These are phyloP conservation scores for Tanacetum coccineum DNA, from an alignment of 129 eudicot genomes.

Conservation along the genomic window DNA sequence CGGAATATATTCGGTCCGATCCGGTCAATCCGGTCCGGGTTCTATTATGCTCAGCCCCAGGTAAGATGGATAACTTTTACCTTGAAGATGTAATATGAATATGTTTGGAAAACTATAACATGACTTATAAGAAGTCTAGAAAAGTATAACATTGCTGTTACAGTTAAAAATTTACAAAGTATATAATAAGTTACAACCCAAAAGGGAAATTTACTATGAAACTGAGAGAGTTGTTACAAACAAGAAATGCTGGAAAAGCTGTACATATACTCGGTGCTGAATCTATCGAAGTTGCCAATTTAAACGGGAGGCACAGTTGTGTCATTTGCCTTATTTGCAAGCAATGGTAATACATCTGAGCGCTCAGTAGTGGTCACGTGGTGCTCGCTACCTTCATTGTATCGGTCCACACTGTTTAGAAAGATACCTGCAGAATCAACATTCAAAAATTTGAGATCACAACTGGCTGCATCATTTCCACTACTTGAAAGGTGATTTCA, in stretches of 20 bases:
- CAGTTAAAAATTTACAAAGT: too few relatives aligned
- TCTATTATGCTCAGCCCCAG: too few relatives aligned
- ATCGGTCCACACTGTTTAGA: constrained; percentile 62
- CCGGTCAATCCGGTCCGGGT: too few relatives aligned
- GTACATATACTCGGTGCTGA: constrained; percentile 15
- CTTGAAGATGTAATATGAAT: too few relatives aligned
- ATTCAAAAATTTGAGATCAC: not conserved
- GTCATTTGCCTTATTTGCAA: constrained; percentile 35
- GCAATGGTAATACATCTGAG: constrained; percentile 55
- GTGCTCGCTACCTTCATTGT: constrained; percentile 49
- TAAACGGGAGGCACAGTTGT: not conserved
- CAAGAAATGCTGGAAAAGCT: constrained; percentile 9
- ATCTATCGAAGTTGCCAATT: constrained; percentile 5
- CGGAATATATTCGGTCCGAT: too few relatives aligned
- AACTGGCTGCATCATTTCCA: constrained; percentile 3
- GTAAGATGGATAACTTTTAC: too few relatives aligned
- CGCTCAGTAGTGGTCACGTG: constrained; percentile 26
- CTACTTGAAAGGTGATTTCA: not conserved
- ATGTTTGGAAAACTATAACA: too few relatives aligned
- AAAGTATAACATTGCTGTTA: too few relatives aligned
- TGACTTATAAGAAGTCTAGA: too few relatives aligned
- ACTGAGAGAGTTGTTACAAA: not conserved
- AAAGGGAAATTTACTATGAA: not conserved
- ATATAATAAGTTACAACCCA: not conserved
- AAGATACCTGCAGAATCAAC: constrained; percentile 61